These are phyloP conservation scores for Vaccinium myrtillus DNA, from an alignment of 148 eudicot genomes.

Conservation along the genomic window DNA sequence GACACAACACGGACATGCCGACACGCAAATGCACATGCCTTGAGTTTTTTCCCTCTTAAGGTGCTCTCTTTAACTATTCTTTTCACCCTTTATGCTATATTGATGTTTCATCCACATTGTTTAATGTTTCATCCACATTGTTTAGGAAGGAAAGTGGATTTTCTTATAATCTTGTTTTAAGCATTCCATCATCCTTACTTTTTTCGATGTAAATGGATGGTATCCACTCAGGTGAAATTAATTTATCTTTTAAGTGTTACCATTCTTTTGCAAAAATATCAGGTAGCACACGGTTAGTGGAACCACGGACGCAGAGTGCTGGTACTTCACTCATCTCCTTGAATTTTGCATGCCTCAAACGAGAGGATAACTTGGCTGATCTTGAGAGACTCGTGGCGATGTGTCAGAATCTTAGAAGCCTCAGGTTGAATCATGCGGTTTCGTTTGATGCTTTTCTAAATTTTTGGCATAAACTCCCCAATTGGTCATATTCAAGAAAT, in stretches of 20 bases:
- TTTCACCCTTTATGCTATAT: not conserved
- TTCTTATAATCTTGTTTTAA: not conserved
- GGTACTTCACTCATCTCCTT: conserved; percentile 72
- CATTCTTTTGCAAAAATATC: conserved; percentile 57
- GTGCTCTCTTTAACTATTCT: conserved; percentile 17
- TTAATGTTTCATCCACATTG: not conserved
- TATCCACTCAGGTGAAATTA: conserved; percentile 6
- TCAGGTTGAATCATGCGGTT: conserved; percentile 64
- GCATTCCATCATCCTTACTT: not conserved
- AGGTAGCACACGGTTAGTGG: conserved; percentile 63
- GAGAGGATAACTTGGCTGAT: conserved; percentile 55
- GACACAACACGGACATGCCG: too few species aligned
- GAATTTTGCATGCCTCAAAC: conserved; percentile 83
- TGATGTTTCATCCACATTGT: not conserved
- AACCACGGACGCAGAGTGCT: conserved; percentile 52
- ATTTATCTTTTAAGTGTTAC: conserved; percentile 42
- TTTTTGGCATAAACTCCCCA: conserved; percentile 64
- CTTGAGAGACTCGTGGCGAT: conserved; percentile 76
- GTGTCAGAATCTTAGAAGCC: conserved; percentile 53
- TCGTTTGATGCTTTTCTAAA: conserved; percentile 54
- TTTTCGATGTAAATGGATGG: not conserved
- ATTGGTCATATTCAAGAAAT: conserved; percentile 20
- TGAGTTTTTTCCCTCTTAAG: conserved; percentile 25
- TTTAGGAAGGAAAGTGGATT: not conserved
- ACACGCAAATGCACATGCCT: too few species aligned